phyloP scores from a whole-genome alignment of 805 yeast species.

The Monosporozyma yasuniensis region DNA sequence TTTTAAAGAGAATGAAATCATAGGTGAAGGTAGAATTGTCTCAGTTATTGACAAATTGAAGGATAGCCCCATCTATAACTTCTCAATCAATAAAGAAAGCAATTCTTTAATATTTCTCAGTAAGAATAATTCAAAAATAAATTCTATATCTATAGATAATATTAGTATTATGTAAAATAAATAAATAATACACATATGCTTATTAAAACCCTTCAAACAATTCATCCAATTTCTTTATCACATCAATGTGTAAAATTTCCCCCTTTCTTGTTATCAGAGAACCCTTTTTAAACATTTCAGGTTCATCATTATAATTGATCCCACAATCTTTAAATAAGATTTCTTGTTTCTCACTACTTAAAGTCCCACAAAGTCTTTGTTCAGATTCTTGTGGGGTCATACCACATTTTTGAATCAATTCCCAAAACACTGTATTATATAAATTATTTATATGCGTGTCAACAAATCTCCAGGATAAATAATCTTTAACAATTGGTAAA shows the following conservation, averaged over 20 bases:
- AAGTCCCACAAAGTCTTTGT: slow-evolving; percentile 61
- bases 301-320: slow-evolving; percentile 85
- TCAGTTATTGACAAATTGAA: background rate
- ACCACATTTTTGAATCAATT: slow-evolving; percentile 60
- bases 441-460: slow-evolving; percentile 94
- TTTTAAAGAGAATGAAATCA: slow-evolving; percentile 6
- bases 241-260: slow-evolving; percentile 35
- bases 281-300: slow-evolving; percentile 83
- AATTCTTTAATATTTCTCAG: slow-evolving; percentile 9
- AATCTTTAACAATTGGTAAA: slow-evolving; percentile 54
- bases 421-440: slow-evolving; percentile 92
- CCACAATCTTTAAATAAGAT: slow-evolving; percentile 68
- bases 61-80: background rate
- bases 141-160: background rate
- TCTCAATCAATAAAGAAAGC: background rate
- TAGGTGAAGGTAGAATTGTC: slow-evolving; percentile 2
- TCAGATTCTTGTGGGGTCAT: slow-evolving; percentile 77
- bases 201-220: slow-evolving; percentile 27
- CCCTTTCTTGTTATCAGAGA: slow-evolving; percentile 46
- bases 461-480: slow-evolving; percentile 89
- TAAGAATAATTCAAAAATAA: slow-evolving; percentile 6
- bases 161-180: background rate
- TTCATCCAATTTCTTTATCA: slow-evolving; percentile 31
- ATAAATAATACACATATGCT: background rate
- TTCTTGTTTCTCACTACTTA: slow-evolving; percentile 82